A percentile compares a stretch with the other conserved stretches of the same genome.
Evolutionary conservation across 2,329 filamentous ascomycete species (phyloP).

Genomic region (Penicillium sp.): DNA sequence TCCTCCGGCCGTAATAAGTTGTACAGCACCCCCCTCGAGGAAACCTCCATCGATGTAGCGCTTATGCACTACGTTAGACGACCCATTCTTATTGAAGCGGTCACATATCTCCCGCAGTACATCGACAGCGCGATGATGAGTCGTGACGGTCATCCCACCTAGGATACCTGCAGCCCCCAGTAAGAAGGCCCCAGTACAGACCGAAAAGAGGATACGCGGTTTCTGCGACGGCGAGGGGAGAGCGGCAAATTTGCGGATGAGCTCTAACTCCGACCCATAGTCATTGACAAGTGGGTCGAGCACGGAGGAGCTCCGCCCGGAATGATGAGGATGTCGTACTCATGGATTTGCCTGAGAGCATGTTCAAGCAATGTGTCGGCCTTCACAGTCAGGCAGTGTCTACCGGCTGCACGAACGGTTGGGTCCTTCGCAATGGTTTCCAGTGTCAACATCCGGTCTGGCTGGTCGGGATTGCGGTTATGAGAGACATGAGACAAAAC

Average conservation of each 20-base stretch:
- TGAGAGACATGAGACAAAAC: constrained; percentile 31
- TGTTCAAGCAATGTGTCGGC: constrained; percentile 30
- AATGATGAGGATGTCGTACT: constrained; percentile 39
- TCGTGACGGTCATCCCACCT: constrained; percentile 34
- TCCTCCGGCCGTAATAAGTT: constrained; percentile 76
- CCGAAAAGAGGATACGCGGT: constrained; percentile 34
- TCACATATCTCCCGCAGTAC: constrained; percentile 20
- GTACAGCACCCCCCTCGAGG: constrained; percentile 46
- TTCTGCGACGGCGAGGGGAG: constrained; percentile 19
- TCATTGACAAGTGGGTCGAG: constrained; percentile 23
- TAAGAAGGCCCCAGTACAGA: constrained; percentile 39
- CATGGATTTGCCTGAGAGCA: constrained; percentile 23
- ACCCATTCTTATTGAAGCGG: constrained; percentile 3
- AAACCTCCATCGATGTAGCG: constrained; percentile 21
- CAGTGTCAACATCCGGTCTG: constrained; percentile 29
- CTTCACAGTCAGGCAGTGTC: constrained; percentile 24
- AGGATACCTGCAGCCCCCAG: constrained; percentile 37
- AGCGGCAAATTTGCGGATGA: constrained; percentile 21
- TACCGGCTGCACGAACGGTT: constrained; percentile 20
- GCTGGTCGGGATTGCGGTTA: constrained; percentile 23
- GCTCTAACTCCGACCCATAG: constrained; percentile 17
- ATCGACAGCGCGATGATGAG: constrained; percentile 33
- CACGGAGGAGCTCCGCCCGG: constrained; percentile 30
- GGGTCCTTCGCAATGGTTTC: constrained; percentile 32
- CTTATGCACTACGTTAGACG: constrained; percentile 14